These are phyloP conservation scores for Polyplosphaeria fusca DNA, from an alignment of 495 filamentous ascomycete species.

Conservation along the genomic window DNA sequence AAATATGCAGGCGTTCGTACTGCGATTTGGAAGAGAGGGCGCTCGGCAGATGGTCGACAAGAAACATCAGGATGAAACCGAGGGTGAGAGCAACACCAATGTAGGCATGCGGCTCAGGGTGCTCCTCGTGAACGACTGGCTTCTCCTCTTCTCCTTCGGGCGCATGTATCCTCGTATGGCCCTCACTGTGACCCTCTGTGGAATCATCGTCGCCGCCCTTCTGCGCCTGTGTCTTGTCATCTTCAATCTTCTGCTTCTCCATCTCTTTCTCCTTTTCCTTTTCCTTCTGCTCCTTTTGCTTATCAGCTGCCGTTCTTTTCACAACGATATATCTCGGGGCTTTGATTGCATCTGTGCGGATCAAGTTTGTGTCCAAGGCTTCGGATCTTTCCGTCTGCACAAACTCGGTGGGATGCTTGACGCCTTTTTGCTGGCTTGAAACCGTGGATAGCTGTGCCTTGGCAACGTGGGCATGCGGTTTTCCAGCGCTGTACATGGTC, in stretches of 20 bases:
- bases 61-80: conserved; percentile 95
- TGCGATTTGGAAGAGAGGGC: conserved; percentile 56
- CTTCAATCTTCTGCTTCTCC: conserved; percentile 38
- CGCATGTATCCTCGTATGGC: conserved; percentile 27
- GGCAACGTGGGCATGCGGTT: conserved; percentile 45
- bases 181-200: conserved; percentile 27
- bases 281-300: conserved; percentile 38
- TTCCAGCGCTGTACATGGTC: conserved; percentile 66
- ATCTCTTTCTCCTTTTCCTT: conserved; percentile 30
- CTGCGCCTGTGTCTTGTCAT: conserved; percentile 33
- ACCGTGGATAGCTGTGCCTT: conserved; percentile 16
- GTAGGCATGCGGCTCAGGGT: conserved; percentile 61
- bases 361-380: background rate
- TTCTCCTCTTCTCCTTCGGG: conserved; percentile 12
- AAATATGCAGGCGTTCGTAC: conserved; percentile 69
- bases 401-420: conserved; percentile 17
- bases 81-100: conserved; percentile 82
- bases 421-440: conserved; percentile 11
- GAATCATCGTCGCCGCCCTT: conserved; percentile 33
- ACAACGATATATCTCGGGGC: conserved; percentile 21
- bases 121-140: conserved; percentile 13
- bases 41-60: conserved; percentile 78
- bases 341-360: conserved; percentile 9
- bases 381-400: conserved; percentile 7
- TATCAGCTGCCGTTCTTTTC: conserved; percentile 27